Conservation (phyloP, 2,329 filamentous ascomycete genomes). For the Trichothecium roseum region DNA sequence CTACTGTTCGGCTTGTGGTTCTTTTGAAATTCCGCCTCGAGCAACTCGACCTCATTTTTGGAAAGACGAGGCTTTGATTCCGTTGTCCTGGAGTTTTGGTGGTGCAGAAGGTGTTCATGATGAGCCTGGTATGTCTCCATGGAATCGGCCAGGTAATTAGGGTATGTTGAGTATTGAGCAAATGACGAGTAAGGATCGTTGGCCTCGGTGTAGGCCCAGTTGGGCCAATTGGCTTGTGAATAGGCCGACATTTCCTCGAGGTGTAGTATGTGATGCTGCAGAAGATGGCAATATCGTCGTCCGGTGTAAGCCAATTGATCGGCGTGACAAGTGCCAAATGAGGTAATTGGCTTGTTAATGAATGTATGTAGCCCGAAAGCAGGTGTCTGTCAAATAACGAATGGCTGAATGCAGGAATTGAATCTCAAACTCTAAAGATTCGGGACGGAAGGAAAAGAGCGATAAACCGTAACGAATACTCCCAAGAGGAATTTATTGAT, state of each 20-base stretch:
- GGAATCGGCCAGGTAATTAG: constrained; percentile 25
- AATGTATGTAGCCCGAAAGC: too few species aligned
- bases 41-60: constrained; percentile 47
- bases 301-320: too few species aligned
- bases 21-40: constrained; percentile 52
- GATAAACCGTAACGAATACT: too few species aligned
- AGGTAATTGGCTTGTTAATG: too few species aligned
- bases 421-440: too few species aligned
- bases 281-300: too few species aligned
- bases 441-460: too few species aligned
- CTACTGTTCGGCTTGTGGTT: constrained; percentile 56
- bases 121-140: constrained; percentile 25
- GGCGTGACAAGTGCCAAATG: too few species aligned
- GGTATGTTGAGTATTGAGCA: constrained; percentile 20
- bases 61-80: constrained; percentile 43
- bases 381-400: too few species aligned
- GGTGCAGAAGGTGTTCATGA: constrained; percentile 24
- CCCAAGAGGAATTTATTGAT: too few species aligned
- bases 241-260: constrained; percentile 22
- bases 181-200: constrained; percentile 18
- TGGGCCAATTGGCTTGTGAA: constrained; percentile 22
- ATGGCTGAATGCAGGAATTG: too few species aligned
- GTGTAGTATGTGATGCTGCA: too few species aligned
- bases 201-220: constrained; percentile 21
- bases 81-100: constrained; percentile 28